Conservation (phyloP, 2,329 filamentous ascomycete genomes). For the Nemania sp. region DNA sequence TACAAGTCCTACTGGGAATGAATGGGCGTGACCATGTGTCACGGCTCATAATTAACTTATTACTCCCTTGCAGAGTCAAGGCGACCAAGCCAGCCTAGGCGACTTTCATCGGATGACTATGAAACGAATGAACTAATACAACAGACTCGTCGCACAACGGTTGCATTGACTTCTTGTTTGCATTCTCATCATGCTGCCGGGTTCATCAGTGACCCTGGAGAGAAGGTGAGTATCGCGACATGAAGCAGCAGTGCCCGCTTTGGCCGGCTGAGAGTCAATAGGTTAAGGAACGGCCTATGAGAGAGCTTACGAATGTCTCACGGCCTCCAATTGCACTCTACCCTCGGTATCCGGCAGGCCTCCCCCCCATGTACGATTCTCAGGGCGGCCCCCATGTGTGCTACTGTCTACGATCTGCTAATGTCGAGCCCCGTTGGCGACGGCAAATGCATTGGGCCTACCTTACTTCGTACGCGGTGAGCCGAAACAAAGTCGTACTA, state of each 20-base stretch:
- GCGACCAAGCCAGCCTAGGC: not conserved
- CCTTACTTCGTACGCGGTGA: conserved; percentile 1
- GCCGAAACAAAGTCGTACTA: conserved; percentile 14
- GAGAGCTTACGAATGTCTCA: conserved; percentile 15
- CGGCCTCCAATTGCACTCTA: conserved; percentile 15
- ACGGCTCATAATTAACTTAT: not conserved
- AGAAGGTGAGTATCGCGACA: not conserved
- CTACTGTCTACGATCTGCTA: conserved; percentile 7
- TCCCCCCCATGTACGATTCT: conserved; percentile 11
- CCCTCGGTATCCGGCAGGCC: conserved; percentile 15
- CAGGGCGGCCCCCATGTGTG: not conserved
- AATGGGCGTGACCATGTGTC: conserved; percentile 13
- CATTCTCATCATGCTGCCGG: conserved; percentile 2
- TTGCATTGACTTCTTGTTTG: conserved; percentile 1
- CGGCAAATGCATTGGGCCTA: conserved; percentile 3
- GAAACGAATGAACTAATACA: conserved; percentile 1
- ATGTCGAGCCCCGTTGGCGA: conserved; percentile 1
- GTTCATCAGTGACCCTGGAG: not conserved
- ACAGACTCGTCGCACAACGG: conserved; percentile 9
- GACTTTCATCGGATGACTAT: conserved; percentile 15
- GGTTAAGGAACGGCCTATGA: conserved; percentile 7
- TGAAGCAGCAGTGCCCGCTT: conserved; percentile 1
- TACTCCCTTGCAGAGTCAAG: not conserved
- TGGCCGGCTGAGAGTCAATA: not conserved
- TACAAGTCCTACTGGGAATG: conserved; percentile 3